These are phyloP conservation scores for Neckera pumila DNA, from an alignment of 225 moss, liverwort and hornwort genomes.

Conservation along the genomic window DNA sequence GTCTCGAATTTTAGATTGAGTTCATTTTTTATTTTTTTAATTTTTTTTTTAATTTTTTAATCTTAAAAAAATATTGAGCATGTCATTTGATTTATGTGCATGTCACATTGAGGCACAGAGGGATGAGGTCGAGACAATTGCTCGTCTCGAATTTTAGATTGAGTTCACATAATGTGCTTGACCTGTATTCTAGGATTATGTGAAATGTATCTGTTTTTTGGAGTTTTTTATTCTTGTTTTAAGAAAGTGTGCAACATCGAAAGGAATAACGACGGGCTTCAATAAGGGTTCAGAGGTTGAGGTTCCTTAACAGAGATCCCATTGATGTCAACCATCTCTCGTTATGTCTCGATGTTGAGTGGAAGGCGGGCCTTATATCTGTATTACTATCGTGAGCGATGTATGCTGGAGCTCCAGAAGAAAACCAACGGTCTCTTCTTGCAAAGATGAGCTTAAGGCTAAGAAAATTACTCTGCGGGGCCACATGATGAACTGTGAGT, in stretches of 20 bases:
- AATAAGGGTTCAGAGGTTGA: neutral
- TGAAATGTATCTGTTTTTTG: too few relatives aligned
- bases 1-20: neutral
- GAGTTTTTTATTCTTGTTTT: too few relatives aligned
- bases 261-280: too few relatives aligned
- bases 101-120: too few relatives aligned
- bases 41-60: too few relatives aligned
- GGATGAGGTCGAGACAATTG: neutral
- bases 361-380: neutral
- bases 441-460: neutral
- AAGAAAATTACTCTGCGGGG: neutral
- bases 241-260: too few relatives aligned
- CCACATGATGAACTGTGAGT: constrained; percentile 12
- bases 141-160: neutral
- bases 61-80: too few relatives aligned
- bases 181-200: fast-evolving
- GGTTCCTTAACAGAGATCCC: too few relatives aligned
- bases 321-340: too few relatives aligned
- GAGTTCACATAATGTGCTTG: too few relatives aligned
- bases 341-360: neutral
- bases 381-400: neutral
- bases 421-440: neutral
- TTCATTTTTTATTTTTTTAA: too few relatives aligned
- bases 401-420: neutral
- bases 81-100: too few relatives aligned